Evolutionary conservation across 768 basidiomycete species (phyloP), one percentile per base, ranked within the genome.

Genomic region (Boletales sp.): DNA sequence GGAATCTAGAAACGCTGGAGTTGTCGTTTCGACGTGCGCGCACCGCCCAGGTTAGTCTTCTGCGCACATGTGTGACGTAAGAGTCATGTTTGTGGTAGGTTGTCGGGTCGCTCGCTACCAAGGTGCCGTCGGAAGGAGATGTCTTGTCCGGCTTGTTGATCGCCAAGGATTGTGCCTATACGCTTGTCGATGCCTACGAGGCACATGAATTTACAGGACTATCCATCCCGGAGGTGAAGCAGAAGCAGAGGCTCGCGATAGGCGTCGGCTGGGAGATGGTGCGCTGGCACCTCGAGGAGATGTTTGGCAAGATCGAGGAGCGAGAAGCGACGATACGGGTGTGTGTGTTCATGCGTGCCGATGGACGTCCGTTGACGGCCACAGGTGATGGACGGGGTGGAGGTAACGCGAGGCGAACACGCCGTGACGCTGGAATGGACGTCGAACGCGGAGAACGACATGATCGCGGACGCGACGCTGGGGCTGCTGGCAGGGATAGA

Each of bases 231-330:
- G 79, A 82, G 19, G 83, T 97, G 43, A 83, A 81, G 2, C 94
- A 99, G 64, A 79, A 84, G 42, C 93, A 97, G 69, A 85, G 79
- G 56, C 72, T 97, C 44, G 77, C 78, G 13, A 75, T 97, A 8
- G 83, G 84, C 31, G 92, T 95, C 2, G 79, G 87, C 13, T 95
- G 92, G 93, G 82, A 87, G 13, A 78, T 97, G 45, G 86, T 97
- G n/a, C 75, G 84, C 55, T 97, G 95, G 94, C 94, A 97, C 68
- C 67, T 98, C 45, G 92, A 95, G 67, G 94, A 92, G 3, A 94
- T 94, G 90, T 94, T 86, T 65, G 92, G 92, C 11, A 78, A 72
- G 38, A 77, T 93, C 1, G 82, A 87, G 47, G 84, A 87, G 42
- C 83, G 84, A 0, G 45, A 76, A 17, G 86, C 74, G 11, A 83